Evolutionary conservation across 139 green algal genomes (phyloP).

Genomic region (Volvox reticuliferus): DNA sequence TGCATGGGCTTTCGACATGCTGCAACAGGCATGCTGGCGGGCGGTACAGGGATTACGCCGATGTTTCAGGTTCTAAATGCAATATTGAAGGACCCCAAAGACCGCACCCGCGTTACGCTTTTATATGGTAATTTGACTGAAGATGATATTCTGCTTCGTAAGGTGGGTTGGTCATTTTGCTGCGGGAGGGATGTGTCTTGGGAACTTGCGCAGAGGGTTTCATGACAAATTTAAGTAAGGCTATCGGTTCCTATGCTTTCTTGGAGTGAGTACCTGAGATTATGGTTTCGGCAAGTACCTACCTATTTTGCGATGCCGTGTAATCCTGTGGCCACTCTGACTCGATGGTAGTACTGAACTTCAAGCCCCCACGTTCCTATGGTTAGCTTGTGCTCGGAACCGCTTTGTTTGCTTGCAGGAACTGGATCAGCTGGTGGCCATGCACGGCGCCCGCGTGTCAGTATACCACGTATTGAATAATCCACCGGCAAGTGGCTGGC

Average conservation of each 20-base stretch:
- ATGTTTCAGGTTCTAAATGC: constrained; percentile 91
- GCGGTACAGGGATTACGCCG: constrained; percentile 95
- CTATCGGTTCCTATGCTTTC: too few relatives aligned
- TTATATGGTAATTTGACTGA: constrained; percentile 91
- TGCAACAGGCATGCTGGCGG: constrained; percentile 90
- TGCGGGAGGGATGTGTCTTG: too few relatives aligned
- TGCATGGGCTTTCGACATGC: constrained; percentile 57
- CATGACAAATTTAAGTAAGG: too few relatives aligned
- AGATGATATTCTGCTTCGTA: constrained; percentile 93
- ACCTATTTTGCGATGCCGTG: too few relatives aligned
- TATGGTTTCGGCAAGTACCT: too few relatives aligned
- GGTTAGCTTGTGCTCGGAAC: too few relatives aligned
- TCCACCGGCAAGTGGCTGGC: constrained; percentile 72
- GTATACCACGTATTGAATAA: constrained; percentile 70
- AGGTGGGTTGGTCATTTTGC: constrained; percentile 17
- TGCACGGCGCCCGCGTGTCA: constrained; percentile 58
- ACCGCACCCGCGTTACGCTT: constrained; percentile 83
- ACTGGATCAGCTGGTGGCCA: constrained; percentile 69
- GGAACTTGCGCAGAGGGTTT: too few relatives aligned
- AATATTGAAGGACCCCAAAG: constrained; percentile 81
- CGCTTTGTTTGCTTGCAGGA: constrained; percentile 46
- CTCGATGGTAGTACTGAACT: too few relatives aligned
- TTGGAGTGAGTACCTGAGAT: too few relatives aligned
- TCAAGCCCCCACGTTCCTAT: too few relatives aligned
- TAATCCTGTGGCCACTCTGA: too few relatives aligned